Evolutionary conservation across 2,329 filamentous ascomycete genomes (phyloP).

Genomic region (Seiridium cupressi): DNA sequence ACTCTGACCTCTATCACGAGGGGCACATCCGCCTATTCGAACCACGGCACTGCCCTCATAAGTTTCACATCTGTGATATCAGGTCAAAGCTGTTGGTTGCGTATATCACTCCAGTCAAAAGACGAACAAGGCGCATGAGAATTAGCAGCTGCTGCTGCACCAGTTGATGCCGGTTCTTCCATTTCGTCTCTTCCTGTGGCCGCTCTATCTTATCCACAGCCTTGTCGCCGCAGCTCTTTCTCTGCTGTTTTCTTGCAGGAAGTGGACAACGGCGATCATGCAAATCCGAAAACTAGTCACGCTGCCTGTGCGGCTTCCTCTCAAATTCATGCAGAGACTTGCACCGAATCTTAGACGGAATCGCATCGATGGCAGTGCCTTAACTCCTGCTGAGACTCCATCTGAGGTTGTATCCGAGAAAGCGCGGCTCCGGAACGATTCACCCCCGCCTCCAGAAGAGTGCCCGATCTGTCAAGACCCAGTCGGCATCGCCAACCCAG

Average conservation of each 20-base stretch:
- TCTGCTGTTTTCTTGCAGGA: not conserved
- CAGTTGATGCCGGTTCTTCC: slow-evolving; percentile 1
- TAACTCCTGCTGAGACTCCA: not conserved
- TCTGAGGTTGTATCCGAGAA: slow-evolving; percentile 17
- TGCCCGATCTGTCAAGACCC: slow-evolving; percentile 44
- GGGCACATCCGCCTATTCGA: not conserved
- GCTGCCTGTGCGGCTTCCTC: not conserved
- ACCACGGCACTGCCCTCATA: not conserved
- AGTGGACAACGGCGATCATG: not conserved
- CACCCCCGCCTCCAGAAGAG: slow-evolving; percentile 19
- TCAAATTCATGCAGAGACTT: not conserved
- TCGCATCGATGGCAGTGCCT: not conserved
- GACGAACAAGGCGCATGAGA: not conserved
- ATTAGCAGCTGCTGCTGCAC: not conserved
- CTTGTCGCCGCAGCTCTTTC: not conserved
- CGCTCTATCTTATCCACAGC: not conserved
- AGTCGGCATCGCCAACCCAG: slow-evolving; percentile 33
- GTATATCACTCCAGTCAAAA: too few relatives aligned
- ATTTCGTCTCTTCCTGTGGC: not conserved
- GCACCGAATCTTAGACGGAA: not conserved
- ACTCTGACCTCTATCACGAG: not conserved
- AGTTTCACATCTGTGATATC: not conserved
- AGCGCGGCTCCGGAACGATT: not conserved
- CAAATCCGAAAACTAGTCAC: not conserved
- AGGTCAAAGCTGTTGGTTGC: too few relatives aligned